Conservation (phyloP, 768 basidiomycete genomes). For the Suillus plorans region DNA sequence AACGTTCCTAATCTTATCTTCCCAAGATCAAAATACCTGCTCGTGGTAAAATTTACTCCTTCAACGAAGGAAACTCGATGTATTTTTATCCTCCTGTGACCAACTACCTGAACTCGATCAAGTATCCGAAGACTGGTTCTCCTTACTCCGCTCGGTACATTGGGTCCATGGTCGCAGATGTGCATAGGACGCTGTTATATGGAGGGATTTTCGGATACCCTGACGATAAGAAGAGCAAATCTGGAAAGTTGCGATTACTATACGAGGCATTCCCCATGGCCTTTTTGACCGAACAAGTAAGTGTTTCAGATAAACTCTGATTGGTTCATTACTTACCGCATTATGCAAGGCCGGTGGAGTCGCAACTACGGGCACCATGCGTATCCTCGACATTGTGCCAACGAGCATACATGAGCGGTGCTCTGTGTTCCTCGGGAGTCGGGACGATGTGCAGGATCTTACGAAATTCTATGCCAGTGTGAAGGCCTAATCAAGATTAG, state of each 20-base stretch:
- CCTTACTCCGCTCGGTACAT: conserved; percentile 94
- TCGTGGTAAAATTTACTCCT: conserved; percentile 98
- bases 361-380: conserved; percentile 92
- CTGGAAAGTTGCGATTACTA: conserved; percentile 88
- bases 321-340: not conserved
- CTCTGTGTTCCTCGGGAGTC: conserved; percentile 90
- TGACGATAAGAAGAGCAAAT: conserved; percentile 96
- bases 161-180: conserved; percentile 99
- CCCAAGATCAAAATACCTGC: conserved; percentile 84
- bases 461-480: conserved; percentile 74
- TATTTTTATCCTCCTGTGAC: conserved; percentile 85
- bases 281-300: conserved; percentile 87
- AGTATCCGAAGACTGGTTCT: conserved; percentile 72
- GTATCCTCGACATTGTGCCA: conserved; percentile 90
- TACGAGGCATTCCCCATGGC: conserved; percentile 99
- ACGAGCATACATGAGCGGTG: conserved; percentile 89
- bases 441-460: conserved; percentile 90
- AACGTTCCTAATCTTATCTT: conserved; percentile 2
- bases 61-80: conserved; percentile 98
- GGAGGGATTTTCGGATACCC: conserved; percentile 99
- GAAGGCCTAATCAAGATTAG: conserved; percentile 20
- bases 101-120: conserved; percentile 87
- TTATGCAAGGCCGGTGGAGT: conserved; percentile 82
- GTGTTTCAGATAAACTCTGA: conserved; percentile 13
- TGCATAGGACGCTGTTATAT: conserved; percentile 93